phyloP scores from a whole-genome alignment of 495 filamentous ascomycete genomes.

The Delitschia confertaspora region DNA sequence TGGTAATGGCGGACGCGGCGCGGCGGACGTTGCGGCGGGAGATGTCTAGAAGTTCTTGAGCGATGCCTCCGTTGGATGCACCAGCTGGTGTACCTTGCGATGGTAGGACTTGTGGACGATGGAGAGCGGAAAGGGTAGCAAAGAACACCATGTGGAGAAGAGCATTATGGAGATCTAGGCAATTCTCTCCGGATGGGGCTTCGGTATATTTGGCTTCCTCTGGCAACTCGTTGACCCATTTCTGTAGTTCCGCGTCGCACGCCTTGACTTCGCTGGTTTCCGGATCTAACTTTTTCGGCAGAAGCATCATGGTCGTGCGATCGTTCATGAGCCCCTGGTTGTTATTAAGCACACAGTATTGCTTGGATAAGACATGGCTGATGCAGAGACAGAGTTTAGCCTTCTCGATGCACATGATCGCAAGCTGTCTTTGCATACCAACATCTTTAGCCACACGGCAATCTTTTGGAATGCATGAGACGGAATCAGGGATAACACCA shows the following conservation, averaged over 20 bases:
- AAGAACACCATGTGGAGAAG: conserved; percentile 84
- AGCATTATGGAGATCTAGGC: conserved; percentile 63
- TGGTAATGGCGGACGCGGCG: conserved; percentile 71
- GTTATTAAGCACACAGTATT: conserved; percentile 82
- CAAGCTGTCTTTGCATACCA: conserved; percentile 61
- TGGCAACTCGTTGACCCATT: conserved; percentile 64
- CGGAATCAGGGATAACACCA: conserved; percentile 52
- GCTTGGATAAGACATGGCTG: conserved; percentile 70
- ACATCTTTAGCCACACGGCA: conserved; percentile 58
- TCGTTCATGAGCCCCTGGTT: conserved; percentile 54
- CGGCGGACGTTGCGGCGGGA: conserved; percentile 70
- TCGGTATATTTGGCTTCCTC: conserved; percentile 56
- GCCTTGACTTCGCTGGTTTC: conserved; percentile 62
- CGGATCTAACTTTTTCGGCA: conserved; percentile 73
- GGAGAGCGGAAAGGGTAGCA: conserved; percentile 76
- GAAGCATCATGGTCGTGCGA: conserved; percentile 78
- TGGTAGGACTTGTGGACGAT: conserved; percentile 78
- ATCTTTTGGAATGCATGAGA: conserved; percentile 51
- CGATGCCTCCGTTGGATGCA: conserved; percentile 45
- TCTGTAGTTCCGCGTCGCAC: conserved; percentile 63
- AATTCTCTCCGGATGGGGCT: conserved; percentile 38
- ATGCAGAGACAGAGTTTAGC: conserved; percentile 81
- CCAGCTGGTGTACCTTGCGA: conserved; percentile 44
- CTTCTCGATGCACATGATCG: conserved; percentile 82
- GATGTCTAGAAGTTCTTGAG: conserved; percentile 58